These are phyloP conservation scores for Tolypocladium amazonense DNA, from an alignment of 2,329 filamentous ascomycete genomes.

Conservation along the genomic window DNA sequence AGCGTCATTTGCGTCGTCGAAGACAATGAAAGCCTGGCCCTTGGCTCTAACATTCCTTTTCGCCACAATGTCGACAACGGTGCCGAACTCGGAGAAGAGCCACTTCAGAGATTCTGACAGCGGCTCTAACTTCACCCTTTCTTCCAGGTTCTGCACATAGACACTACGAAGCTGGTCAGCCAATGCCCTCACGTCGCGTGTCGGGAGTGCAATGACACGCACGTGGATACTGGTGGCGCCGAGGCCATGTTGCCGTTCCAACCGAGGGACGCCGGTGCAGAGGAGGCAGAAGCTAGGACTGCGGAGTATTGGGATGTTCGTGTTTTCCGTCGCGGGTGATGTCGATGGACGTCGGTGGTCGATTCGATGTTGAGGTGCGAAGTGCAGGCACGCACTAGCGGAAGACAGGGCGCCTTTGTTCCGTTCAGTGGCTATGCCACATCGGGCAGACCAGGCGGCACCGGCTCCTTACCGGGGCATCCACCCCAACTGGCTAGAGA, in stretches of 20 bases:
- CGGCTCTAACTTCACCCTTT: constrained; percentile 73
- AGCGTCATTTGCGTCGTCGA: constrained; percentile 71
- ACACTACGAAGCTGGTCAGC: constrained; percentile 39
- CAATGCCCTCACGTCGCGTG: constrained; percentile 30
- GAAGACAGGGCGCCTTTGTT: no score
- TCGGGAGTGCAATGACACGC: constrained; percentile 64
- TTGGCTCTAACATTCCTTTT: constrained; percentile 88
- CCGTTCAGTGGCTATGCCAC: no score
- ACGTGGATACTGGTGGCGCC: constrained; percentile 48
- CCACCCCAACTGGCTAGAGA: neutral
- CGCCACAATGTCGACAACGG: constrained; percentile 71
- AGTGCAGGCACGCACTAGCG: neutral
- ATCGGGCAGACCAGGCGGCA: no score
- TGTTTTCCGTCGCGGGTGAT: neutral
- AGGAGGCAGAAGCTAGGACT: neutral
- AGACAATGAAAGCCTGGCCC: constrained; percentile 93
- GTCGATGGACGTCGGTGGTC: neutral
- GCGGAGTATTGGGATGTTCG: neutral
- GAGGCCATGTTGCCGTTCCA: constrained; percentile 22
- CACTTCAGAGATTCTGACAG: constrained; percentile 63
- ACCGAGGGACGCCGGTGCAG: neutral
- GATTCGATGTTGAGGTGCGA: neutral
- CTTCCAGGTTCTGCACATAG: constrained; percentile 78
- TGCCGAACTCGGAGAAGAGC: constrained; percentile 84
- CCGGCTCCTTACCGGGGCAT: no score